phyloP scores from a whole-genome alignment of 345 rosid species.

The Draba incana region DNA sequence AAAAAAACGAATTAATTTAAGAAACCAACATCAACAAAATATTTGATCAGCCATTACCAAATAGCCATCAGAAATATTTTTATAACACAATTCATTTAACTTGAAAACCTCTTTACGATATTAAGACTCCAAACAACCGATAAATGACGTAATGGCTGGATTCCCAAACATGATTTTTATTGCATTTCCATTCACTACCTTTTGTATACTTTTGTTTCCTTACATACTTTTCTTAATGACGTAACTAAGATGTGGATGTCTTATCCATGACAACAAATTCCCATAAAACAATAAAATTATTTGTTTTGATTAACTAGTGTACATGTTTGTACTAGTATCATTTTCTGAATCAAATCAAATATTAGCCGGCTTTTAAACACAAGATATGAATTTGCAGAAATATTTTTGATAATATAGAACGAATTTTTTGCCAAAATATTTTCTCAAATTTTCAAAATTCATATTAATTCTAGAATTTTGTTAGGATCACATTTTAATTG shows the following conservation, averaged over 20 bases:
- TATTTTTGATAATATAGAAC: no score
- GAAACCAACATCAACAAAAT: no score
- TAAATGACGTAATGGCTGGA: no score
- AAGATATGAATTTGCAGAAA: background rate
- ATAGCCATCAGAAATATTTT: no score
- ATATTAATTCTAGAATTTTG: no score
- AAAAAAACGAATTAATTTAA: no score
- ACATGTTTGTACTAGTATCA: background rate
- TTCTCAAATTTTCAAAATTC: no score
- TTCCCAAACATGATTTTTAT: background rate
- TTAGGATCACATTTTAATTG: background rate
- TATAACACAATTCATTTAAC: no score
- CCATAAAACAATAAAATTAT: background rate
- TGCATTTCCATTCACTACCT: background rate
- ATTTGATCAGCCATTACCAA: no score
- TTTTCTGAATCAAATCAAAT: background rate
- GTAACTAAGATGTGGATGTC: slow-evolving; percentile 28
- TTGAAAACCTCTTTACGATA: no score
- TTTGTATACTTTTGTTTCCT: background rate
- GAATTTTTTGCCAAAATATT: no score
- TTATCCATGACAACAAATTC: slow-evolving; percentile 21
- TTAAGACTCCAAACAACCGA: no score
- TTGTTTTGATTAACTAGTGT: background rate
- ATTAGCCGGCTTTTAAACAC: background rate
- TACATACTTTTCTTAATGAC: background rate